Evolutionary conservation across 1,284 basidiomycete genomes (phyloP), one percentile per base, ranked within the genome.

Genomic region (Hymenochaete sp.): DNA sequence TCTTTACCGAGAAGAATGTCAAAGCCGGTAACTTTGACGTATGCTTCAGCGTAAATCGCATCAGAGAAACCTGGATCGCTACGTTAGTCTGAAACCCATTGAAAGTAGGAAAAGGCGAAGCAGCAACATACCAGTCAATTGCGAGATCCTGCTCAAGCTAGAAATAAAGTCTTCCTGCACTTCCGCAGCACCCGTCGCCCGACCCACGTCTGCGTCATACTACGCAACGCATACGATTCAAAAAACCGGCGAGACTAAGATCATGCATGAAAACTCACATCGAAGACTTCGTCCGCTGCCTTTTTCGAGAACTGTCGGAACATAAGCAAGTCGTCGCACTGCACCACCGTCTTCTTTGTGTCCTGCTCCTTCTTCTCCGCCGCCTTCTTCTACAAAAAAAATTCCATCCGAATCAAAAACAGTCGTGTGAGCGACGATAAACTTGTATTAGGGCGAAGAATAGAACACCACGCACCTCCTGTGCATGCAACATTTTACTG

Each of bases 231-330:
- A 45, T 55, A 37, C 36, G 37, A 19, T 21, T 42, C 38, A 22
- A 53, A 26, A 31, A 40, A 16, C 35, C 38, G 9, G 27, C 16
- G 4, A 37, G 0, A 13, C 2, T 14, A 45, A 44, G 24, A 14
- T 27, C 6, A 26, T 10, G 13, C 8, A n/a, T 42, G 2, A 18
- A n/a, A 4, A 68, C 83, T 57, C 58, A 89, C 89, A 62, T 93
- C 91, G 32, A 83, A 75, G 36, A 81, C 78, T 49, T 89, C 88
- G 42, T 84, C 83, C 2, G 73, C 76, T 1, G 77, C 71, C 68
- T 95, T 96, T 72, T 93, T 96, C 37, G 86, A 83, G 66, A 99
- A 91, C 61, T 97, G 93, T 32, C 93, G 75, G 79, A 99, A 98
- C 14, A 72, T 75, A 45, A 99, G 74, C 31, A 96, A 61, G 62